Percentiles rank a stretch among this genome's conserved stretches.
Conservation (phyloP, 139 green algal species). For the Chloropicon primus region DNA sequence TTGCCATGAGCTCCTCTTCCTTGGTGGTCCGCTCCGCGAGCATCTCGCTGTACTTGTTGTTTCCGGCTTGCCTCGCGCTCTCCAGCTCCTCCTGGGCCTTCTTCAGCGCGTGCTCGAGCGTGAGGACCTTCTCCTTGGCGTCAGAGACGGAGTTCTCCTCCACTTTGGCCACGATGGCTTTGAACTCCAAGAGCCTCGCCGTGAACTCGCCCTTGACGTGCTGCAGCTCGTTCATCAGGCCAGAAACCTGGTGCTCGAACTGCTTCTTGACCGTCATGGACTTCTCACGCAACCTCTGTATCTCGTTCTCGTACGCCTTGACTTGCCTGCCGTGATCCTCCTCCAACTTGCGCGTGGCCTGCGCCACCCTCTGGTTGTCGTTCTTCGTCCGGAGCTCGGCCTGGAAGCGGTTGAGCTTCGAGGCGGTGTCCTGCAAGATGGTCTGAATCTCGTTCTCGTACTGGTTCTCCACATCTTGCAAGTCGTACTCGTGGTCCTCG, state of each 20-base stretch:
- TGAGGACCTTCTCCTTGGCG: not conserved
- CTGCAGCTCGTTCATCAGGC: not conserved
- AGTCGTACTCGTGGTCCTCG: conserved; percentile 55
- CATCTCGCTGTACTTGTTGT: conserved; percentile 46
- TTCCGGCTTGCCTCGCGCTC: conserved; percentile 31
- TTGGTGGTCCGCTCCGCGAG: conserved; percentile 29
- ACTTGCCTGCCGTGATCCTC: not conserved
- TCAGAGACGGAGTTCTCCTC: not conserved
- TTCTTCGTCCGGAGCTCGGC: not conserved
- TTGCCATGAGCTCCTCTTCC: conserved; percentile 19
- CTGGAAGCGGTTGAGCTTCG: not conserved
- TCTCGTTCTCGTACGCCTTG: not conserved
- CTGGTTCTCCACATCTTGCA: conserved; percentile 50
- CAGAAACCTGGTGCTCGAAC: not conserved
- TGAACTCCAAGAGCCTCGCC: not conserved
- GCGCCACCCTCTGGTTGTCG: not conserved
- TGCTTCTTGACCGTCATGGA: not conserved
- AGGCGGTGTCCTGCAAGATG: conserved; percentile 9
- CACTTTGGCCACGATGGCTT: not conserved
- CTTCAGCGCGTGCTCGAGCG: not conserved
- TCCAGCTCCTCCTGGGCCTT: conserved; percentile 10
- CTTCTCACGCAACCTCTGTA: not conserved
- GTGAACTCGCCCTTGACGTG: not conserved
- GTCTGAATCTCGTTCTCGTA: conserved; percentile 56
- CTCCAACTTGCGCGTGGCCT: not conserved